Base-by-base conservation (phyloP, 2,329 filamentous ascomycete genomes). In the Phialophora expanda region DNA sequence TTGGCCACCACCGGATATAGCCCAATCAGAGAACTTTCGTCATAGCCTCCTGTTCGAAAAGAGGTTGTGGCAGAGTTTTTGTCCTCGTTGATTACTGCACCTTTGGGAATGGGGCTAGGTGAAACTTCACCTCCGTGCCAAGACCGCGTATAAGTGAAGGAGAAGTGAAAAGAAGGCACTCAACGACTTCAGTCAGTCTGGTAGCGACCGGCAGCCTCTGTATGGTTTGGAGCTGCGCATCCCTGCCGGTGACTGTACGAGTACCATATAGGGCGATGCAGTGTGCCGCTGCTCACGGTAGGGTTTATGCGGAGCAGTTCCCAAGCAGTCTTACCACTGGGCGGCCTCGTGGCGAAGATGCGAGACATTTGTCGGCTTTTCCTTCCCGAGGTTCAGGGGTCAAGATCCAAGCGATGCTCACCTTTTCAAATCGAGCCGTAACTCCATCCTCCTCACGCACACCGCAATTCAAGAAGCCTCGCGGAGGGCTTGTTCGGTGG, bases 1-100 rank as follows among this genome's bases (percentile, higher is more conserved):
- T 41, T 44, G 38, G 38, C 38, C 38, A 41, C 38, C 38, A 44
- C 38, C 38, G 38, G 38, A n/a, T 44, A 44, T 44, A 44, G 38
- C 38, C 38, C 38, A 44, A 41, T 17, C 6, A 17, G 14, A 44
- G 38, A 44, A 44, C 5, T 44, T 8, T 8, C 17, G 17, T 20
- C 38, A n/a, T 17, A n/a, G 7, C 38, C 38, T 44, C 17, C 6
- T n/a, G 38, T 44, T 44, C 38, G 38, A 44, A 20, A 44, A 5
- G 17, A 20, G 38, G 38, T 20, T 44, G 38, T 7, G 38, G 6
- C 38, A 44, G 38, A 44, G 38, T 44, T 44, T 44, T 44, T 44
- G 17, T 44, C 38, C 6, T n/a, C 17, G 6, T 44, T n/a, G 17
- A n/a, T 14, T 7, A n/a, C 5, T 6, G 38, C 2, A 3, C n/a